Base-by-base conservation (phyloP, 768 basidiomycete genomes). In the Butyriboletus loyo region DNA sequence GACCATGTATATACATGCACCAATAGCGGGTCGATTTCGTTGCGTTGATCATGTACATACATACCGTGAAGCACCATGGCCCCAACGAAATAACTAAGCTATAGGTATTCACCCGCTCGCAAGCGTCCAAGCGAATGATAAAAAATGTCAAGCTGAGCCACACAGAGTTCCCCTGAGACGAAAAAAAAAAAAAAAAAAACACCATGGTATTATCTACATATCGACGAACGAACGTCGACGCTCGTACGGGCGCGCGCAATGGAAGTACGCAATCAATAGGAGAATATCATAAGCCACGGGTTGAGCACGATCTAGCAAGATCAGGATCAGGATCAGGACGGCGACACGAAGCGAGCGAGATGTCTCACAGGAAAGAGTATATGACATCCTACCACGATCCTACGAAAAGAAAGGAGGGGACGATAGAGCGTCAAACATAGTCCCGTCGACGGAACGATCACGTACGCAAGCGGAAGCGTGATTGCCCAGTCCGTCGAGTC, bases 201-300 rank as follows among this genome's bases (percentile, higher is more conserved):
- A n/a, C n/a, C n/a, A 34, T 4, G 14, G 14, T 14, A 15, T 6
- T 5, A 15, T 30, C 1, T 36, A 31, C 27, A n/a, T 19, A 6
- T 27, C 11, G 10, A 30, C n/a, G 15, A 37, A 32, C 2, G 35
- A 39, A n/a, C 11, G 36, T 28, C 17, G 0, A 28, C 19, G 41
- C 27, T 27, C 32, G 32, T 32, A 32, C 31, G 31, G 31, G 13
- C 14, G 14, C 31, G 31, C 13, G 19, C 34, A 35, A 17, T 11
- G 5, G 3, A n/a, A n/a, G n/a, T n/a, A n/a, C n/a, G n/a, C n/a
- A n/a, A 45, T 66, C 53, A 68, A 30, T 80, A 82, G 0, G 84
- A 85, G 70, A 92, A 92, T 50, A 90, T 87, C 86, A 90, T 89
- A 48, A 92, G 74, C 86, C 87, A 90, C 0, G 90, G 92, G 61